Conservation (phyloP, 2,329 filamentous ascomycete species). For the Metarhizium humberi region DNA sequence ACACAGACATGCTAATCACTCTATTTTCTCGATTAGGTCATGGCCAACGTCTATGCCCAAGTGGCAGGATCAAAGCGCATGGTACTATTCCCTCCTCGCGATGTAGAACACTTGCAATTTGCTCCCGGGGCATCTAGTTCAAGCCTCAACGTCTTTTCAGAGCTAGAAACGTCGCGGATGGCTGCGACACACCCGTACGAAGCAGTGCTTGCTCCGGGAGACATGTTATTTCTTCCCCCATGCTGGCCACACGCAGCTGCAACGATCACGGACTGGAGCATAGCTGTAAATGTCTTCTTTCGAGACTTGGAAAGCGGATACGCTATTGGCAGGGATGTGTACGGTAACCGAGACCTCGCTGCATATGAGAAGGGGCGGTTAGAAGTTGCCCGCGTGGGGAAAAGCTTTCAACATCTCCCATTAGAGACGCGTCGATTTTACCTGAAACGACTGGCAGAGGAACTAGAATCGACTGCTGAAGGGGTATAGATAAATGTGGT, state of each 20-base stretch:
- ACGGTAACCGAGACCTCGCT: conserved; percentile 77
- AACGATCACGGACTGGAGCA: conserved; percentile 48
- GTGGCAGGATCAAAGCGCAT: conserved; percentile 64
- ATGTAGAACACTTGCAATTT: conserved; percentile 61
- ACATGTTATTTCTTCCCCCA: conserved; percentile 71
- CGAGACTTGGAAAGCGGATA: conserved; percentile 59
- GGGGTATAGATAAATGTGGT: not conserved
- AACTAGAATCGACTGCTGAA: conserved; percentile 36
- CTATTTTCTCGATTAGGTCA: conserved; percentile 43
- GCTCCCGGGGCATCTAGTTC: conserved; percentile 74
- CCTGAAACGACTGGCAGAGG: conserved; percentile 59
- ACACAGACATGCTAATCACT: conserved; percentile 44
- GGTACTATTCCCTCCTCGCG: conserved; percentile 68
- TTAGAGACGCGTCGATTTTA: conserved; percentile 65
- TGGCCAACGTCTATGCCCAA: conserved; percentile 81
- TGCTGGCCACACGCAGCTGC: conserved; percentile 75
- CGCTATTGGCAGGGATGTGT: conserved; percentile 69
- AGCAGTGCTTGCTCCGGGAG: conserved; percentile 57
- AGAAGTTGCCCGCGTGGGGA: conserved; percentile 59
- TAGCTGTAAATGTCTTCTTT: conserved; percentile 90
- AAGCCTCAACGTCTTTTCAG: conserved; percentile 59
- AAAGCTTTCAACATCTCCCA: conserved; percentile 56
- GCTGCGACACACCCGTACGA: conserved; percentile 53
- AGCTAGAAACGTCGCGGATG: conserved; percentile 29
- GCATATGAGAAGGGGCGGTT: conserved; percentile 74